phyloP scores from a whole-genome alignment of 768 basidiomycete species.

The Leucogyrophana mollusca region DNA sequence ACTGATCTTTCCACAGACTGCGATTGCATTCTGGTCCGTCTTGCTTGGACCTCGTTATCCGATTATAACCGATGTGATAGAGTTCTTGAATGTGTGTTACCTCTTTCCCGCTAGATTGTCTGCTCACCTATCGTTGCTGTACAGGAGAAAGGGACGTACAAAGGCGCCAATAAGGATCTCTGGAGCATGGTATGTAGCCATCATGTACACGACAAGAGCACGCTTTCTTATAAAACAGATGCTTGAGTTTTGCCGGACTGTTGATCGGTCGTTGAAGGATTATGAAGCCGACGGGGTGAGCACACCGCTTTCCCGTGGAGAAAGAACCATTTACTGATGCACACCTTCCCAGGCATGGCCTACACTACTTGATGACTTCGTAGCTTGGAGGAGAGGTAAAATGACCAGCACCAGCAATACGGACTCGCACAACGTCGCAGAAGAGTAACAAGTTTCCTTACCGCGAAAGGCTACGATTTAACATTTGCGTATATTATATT shows the following conservation, averaged over 20 bases:
- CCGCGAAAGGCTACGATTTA: conserved; percentile 1
- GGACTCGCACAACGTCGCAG: conserved; percentile 4
- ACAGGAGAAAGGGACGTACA: conserved; percentile 57
- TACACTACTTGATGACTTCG: conserved; percentile 78
- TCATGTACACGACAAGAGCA: neutral
- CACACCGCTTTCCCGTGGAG: neutral
- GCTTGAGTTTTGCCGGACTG: conserved; percentile 70
- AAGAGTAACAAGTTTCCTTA: neutral
- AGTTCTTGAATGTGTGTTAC: conserved; percentile 59
- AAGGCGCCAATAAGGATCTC: conserved; percentile 79
- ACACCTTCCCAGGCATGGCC: conserved; percentile 66
- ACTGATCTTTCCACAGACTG: conserved; percentile 44
- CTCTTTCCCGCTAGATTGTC: neutral
- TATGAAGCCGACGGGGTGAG: conserved; percentile 78
- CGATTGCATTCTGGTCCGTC: conserved; percentile 75
- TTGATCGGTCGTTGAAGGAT: conserved; percentile 56
- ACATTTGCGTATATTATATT: conserved; percentile 10
- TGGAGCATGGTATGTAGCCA: conserved; percentile 71
- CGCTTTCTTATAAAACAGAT: conserved; percentile 42
- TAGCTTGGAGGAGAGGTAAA: conserved; percentile 53
- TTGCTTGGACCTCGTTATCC: conserved; percentile 66
- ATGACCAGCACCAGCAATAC: conserved; percentile 2
- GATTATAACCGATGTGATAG: conserved; percentile 60
- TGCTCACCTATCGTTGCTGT: no score
- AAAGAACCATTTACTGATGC: conserved; percentile 1